Evolutionary conservation across 139 green algal species (phyloP).

Genomic region (Micractinium sp.): DNA sequence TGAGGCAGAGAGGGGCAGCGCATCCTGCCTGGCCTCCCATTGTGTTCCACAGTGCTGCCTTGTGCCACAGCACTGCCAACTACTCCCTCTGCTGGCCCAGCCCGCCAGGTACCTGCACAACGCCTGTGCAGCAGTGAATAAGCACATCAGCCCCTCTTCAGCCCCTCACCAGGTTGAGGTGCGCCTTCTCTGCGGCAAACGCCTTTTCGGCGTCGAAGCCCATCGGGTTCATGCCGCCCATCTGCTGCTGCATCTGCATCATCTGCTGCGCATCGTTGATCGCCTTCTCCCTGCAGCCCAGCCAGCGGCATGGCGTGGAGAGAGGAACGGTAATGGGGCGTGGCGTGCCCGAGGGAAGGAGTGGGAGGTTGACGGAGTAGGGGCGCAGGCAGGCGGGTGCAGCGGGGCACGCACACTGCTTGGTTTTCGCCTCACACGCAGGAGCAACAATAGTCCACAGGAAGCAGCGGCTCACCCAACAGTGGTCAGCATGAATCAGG

Average conservation of each 20-base stretch:
- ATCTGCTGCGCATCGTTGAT: conserved; percentile 85
- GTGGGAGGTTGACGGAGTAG: background rate
- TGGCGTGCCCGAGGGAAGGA: background rate
- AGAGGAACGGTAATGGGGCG: background rate
- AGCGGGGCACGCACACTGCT: too few relatives aligned
- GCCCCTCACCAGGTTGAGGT: conserved; percentile 51
- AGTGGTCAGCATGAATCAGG: background rate
- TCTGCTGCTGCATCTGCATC: conserved; percentile 78
- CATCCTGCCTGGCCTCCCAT: too few relatives aligned
- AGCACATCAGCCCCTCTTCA: too few relatives aligned
- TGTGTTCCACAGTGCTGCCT: too few relatives aligned
- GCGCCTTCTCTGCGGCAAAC: conserved; percentile 76
- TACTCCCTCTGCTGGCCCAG: too few relatives aligned
- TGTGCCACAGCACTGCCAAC: too few relatives aligned
- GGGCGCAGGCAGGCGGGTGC: too few relatives aligned
- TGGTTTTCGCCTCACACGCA: too few relatives aligned
- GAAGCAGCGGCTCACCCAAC: too few relatives aligned
- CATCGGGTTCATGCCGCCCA: conserved; percentile 63
- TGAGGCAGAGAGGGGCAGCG: background rate
- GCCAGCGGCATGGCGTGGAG: background rate
- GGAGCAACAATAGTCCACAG: background rate
- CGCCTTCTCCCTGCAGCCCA: conserved; percentile 67
- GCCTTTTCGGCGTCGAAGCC: conserved; percentile 66
- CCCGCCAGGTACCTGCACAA: too few relatives aligned
- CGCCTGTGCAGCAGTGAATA: too few relatives aligned